Evolutionary conservation across 345 rosid genomes (phyloP), one percentile per base, ranked within the genome.

Genomic region (Durio zibethinus): DNA sequence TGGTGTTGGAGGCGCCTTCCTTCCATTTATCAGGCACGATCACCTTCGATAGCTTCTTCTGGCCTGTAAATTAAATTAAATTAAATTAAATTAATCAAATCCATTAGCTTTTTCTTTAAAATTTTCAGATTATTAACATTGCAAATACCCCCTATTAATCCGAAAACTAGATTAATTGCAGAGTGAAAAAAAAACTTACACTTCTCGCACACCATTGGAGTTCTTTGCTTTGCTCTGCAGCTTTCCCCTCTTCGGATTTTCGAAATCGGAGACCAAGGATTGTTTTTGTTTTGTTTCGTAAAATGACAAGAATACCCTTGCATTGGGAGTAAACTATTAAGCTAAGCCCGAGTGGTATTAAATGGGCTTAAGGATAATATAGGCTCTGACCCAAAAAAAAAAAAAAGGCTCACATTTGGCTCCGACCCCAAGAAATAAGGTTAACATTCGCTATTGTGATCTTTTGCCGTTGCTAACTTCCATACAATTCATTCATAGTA

Each of bases 11-110:
- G 80, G 99, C 99, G 68, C 99, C 99, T 83, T 91, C 97, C 91
- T 96, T 94, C 98, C 99, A 96, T 84, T 93, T 93, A 84, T 96
- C 98, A 2, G 99, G 99, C 68, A 96, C 98, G 42, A 96, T 96
- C 77, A 96, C 99, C 90, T 92, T 93, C 42, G 97, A 61, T 72
- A 96, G 85, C 88, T 96, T 96, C 94, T 90, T 96, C 87, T 93
- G 93, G 77, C 99, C 98, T 96, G 83, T 21, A 84, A 2, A 61
- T 7, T 2, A 43, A 40, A n/a, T n/a, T n/a, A n/a, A n/a, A n/a
- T n/a, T n/a, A n/a, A n/a, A n/a, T n/a, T n/a, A n/a, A n/a, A 76
- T 35, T 1, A 43, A 52, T 62, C 68, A 9, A 18, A 52, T 7
- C n/a, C 53, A 62, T 60, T 42, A 74, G 50, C 7, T 70, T 48